A percentile compares a stretch with the other conserved stretches of the same genome.
Evolutionary conservation across 2,329 filamentous ascomycete genomes (phyloP).

Genomic region (Fusarium multiceps): DNA sequence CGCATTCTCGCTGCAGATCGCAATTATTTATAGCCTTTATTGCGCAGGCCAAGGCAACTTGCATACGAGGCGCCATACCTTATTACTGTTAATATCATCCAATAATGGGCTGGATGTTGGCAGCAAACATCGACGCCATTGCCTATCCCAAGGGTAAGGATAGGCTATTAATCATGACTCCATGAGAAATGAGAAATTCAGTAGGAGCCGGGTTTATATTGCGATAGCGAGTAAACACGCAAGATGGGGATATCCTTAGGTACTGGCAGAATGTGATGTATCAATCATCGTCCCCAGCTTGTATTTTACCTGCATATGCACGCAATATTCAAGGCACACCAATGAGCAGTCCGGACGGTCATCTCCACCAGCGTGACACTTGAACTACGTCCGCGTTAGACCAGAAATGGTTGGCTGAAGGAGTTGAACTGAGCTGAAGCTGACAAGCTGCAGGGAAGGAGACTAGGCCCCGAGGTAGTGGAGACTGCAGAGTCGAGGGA

Average conservation of each 20-base stretch:
- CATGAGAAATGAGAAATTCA: slow-evolving; percentile 7
- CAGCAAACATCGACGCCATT: slow-evolving; percentile 27
- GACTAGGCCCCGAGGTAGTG: slow-evolving; percentile 2
- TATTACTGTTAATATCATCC: slow-evolving; percentile 14
- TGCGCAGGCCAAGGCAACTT: neutral
- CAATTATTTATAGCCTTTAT: neutral
- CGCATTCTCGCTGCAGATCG: neutral
- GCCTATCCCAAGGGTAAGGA: slow-evolving; percentile 11
- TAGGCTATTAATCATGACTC: slow-evolving; percentile 8
- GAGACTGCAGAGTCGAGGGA: neutral
- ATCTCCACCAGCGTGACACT: slow-evolving; percentile 26
- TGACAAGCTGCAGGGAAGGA: slow-evolving; percentile 34
- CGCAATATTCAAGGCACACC: slow-evolving; percentile 22
- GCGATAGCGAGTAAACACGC: neutral
- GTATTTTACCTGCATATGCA: slow-evolving; percentile 7
- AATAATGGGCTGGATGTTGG: neutral
- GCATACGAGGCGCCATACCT: slow-evolving; percentile 19
- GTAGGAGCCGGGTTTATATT: slow-evolving; percentile 7
- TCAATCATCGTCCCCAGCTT: slow-evolving; percentile 7
- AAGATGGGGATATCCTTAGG: neutral
- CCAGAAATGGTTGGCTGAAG: slow-evolving; percentile 26
- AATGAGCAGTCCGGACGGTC: slow-evolving; percentile 26
- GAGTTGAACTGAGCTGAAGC: slow-evolving; percentile 12
- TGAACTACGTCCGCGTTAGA: slow-evolving; percentile 5
- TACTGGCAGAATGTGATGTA: slow-evolving; percentile 23